Percentiles rank a stretch among this genome's conserved stretches.
Evolutionary conservation across 2,329 filamentous ascomycete species (phyloP).

Genomic region (Sarocladium strictum): DNA sequence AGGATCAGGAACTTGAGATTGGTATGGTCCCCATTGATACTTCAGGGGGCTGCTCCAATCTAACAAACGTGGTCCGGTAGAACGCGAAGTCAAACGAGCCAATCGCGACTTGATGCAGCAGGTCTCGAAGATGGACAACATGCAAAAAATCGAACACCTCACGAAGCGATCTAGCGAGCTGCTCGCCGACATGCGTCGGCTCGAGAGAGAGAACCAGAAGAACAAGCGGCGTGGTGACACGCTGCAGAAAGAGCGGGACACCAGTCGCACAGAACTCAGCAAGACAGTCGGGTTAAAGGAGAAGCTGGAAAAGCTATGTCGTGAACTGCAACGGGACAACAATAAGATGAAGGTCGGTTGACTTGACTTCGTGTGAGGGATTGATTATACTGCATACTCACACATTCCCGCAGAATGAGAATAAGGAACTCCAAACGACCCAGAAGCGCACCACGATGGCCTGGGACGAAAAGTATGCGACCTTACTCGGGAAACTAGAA

Average conservation of each 20-base stretch:
- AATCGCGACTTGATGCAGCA: conserved; percentile 85
- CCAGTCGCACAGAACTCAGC: conserved; percentile 77
- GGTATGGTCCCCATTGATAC: conserved; percentile 49
- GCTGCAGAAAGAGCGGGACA: conserved; percentile 94
- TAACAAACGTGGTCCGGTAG: conserved; percentile 35
- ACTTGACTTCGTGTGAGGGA: not conserved
- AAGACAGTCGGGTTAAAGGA: conserved; percentile 90
- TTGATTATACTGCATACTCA: not conserved
- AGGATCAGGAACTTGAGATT: conserved; percentile 93
- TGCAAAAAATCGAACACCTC: conserved; percentile 85
- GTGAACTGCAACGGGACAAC: conserved; percentile 93
- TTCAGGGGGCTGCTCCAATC: not conserved
- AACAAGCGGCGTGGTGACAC: conserved; percentile 94
- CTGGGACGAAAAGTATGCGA: conserved; percentile 79
- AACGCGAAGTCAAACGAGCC: conserved; percentile 89
- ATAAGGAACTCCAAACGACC: conserved; percentile 81
- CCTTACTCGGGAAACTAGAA: conserved; percentile 76
- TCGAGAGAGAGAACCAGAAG: conserved; percentile 90
- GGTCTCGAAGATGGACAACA: conserved; percentile 84
- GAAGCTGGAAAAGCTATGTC: conserved; percentile 91
- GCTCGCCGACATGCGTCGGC: conserved; percentile 87
- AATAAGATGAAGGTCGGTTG: conserved; percentile 85
- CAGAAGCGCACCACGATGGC: conserved; percentile 77
- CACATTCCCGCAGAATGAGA: conserved; percentile 63
- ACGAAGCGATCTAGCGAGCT: conserved; percentile 90